These are phyloP conservation scores for Linum usitatissimum DNA, from an alignment of 345 rosid species.

Conservation along the genomic window DNA sequence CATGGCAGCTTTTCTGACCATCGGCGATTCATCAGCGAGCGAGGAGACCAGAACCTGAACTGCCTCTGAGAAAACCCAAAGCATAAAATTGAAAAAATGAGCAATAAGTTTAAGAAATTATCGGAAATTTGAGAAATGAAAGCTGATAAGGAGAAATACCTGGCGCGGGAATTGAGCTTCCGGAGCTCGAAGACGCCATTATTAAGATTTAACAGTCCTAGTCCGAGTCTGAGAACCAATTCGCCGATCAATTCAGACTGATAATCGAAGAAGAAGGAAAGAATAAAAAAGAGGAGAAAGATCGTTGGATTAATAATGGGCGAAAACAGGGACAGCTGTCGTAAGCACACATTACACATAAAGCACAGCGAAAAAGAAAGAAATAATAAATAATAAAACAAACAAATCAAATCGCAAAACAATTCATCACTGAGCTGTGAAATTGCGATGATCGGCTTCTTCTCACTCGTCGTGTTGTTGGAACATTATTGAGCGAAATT, in stretches of 20 bases:
- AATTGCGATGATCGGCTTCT: not conserved
- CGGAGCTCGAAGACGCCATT: conserved; percentile 80
- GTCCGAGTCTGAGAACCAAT: not conserved
- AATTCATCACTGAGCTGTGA: not conserved
- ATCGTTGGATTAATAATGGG: conserved; percentile 2
- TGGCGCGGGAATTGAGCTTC: conserved; percentile 57
- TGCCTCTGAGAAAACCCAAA: conserved; percentile 46
- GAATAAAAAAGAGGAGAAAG: conserved; percentile 2
- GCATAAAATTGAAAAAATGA: not conserved
- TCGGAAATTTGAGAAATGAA: not conserved
- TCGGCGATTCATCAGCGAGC: conserved; percentile 69
- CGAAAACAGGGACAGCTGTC: conserved; percentile 2
- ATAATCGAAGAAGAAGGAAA: not conserved
- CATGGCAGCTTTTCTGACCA: conserved; percentile 72
- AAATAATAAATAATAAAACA: not conserved
- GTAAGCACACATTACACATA: not conserved
- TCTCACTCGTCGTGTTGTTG: not conserved
- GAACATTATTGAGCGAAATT: not conserved
- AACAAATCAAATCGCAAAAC: no score
- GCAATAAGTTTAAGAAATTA: not conserved
- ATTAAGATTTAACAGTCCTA: conserved; percentile 15
- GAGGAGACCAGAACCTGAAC: conserved; percentile 75
- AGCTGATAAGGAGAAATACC: conserved; percentile 27
- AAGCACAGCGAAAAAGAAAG: not conserved
- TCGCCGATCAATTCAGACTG: not conserved